Percentiles rank a stretch among this genome's conserved stretches.
Conservation (phyloP, 495 filamentous ascomycete genomes). For the Aspergillus kassunensis region DNA sequence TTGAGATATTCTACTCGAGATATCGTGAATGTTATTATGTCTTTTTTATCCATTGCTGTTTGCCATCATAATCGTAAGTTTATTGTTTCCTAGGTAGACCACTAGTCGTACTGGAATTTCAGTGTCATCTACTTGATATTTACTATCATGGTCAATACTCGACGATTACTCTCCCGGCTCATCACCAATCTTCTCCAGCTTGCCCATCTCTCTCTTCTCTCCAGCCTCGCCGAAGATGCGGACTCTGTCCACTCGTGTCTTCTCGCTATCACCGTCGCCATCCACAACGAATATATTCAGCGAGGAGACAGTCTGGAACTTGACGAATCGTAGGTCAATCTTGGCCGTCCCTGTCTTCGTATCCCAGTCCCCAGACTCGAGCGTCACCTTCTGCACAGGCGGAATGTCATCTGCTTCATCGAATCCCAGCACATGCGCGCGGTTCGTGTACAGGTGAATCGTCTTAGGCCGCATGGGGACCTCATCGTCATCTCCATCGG, state of each 20-base stretch:
- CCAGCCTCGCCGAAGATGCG: constrained; percentile 88
- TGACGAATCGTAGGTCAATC: constrained; percentile 83
- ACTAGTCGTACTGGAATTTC: no score
- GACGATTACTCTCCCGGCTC: constrained; percentile 63
- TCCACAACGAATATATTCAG: constrained; percentile 87
- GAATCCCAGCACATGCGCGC: constrained; percentile 83
- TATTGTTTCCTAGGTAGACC: not conserved
- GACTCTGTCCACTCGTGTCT: constrained; percentile 80
- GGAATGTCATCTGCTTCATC: constrained; percentile 87
- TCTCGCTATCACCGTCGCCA: constrained; percentile 81
- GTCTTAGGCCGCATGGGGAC: constrained; percentile 80
- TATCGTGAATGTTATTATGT: not conserved
- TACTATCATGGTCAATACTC: no score
- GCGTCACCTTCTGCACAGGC: constrained; percentile 69
- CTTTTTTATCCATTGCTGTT: not conserved
- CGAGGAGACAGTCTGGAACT: constrained; percentile 89
- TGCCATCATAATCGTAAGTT: not conserved
- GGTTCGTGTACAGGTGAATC: constrained; percentile 80
- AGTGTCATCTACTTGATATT: no score
- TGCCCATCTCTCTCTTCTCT: constrained; percentile 87
- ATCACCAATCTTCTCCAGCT: constrained; percentile 92
- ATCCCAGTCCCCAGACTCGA: constrained; percentile 81
- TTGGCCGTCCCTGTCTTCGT: constrained; percentile 75
- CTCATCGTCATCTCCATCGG: constrained; percentile 49
- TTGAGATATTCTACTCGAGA: no score